Base-by-base conservation (phyloP, 169 alveolate genomes). In the Plasmodium sp. region DNA sequence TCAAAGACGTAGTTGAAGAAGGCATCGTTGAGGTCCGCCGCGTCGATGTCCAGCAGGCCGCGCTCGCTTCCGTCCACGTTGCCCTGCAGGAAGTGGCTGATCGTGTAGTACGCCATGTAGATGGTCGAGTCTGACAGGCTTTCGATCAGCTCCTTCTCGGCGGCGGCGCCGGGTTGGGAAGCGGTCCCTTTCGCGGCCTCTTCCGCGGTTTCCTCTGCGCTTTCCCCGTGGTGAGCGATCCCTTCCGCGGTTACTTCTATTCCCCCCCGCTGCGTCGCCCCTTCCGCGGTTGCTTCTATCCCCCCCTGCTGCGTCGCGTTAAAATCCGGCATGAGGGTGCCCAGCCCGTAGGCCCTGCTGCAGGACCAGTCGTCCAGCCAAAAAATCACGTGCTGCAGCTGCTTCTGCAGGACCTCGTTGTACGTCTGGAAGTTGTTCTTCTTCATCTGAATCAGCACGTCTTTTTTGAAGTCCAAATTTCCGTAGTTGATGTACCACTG, bases 51-150 rank as follows among this genome's bases (percentile, higher is more conserved):
- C 3, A 98, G 92, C 7, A 97, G 94, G 27, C 99, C 99, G 0
- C 96, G 96, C 58, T 83, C 85, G 27, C 96, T 96, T 22, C 99
- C 99, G 93, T 97, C 97, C 2, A 98, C 93, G 84, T 94, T 98
- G 31, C 98, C 99, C 96, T 99, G 99, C 51, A 99, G 96, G 81
- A 97, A 98, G 96, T 99, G 99, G 12, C 99, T 98, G 48, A 99
- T 97, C 58, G 99, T 99, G 97, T 99, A 99, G 96, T 98, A 99
- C 31, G 99, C 99, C 99, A 99, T 98, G 94, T 99, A 99, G 77
- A 99, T 98, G 27, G 99, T 99, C 10, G 99, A 99, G 96, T 99
- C 99, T 14, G 99, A 98, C 22, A 99, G 98, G 45, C 99, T 98
- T 93, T 99, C 99, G 48, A 99, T 99, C 79, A 99, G 91, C 82